Conservation (phyloP, 2,329 filamentous ascomycete species). For the Colletotrichum scovillei region DNA sequence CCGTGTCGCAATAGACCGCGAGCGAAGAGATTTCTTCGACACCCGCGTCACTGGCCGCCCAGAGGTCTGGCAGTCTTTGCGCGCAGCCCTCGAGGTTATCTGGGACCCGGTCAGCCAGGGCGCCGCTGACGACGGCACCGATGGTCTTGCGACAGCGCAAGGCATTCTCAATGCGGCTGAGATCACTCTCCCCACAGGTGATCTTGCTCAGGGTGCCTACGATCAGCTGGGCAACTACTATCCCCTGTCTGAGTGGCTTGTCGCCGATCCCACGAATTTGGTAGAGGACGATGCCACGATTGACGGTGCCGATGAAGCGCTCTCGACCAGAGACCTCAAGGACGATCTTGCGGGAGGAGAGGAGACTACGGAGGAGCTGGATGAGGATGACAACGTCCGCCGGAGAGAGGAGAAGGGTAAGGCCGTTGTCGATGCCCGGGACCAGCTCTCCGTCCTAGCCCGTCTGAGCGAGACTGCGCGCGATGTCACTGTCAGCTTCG, state of each 20-base stretch:
- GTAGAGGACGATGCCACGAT: conserved; percentile 61
- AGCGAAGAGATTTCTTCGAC: conserved; percentile 89
- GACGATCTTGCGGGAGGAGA: conserved; percentile 55
- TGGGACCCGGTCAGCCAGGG: conserved; percentile 64
- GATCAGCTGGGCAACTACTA: conserved; percentile 79
- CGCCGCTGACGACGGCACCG: conserved; percentile 48
- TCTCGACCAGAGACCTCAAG: conserved; percentile 37
- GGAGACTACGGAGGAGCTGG: conserved; percentile 40
- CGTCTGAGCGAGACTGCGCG: conserved; percentile 74
- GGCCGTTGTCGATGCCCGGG: conserved; percentile 61
- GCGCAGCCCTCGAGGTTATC: conserved; percentile 74
- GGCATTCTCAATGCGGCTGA: conserved; percentile 82
- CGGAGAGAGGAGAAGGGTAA: conserved; percentile 71
- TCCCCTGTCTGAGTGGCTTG: conserved; percentile 73
- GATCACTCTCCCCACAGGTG: conserved; percentile 78
- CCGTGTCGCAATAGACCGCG: conserved; percentile 72
- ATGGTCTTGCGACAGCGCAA: conserved; percentile 76
- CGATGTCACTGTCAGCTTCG: conserved; percentile 71
- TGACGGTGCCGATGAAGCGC: conserved; percentile 43
- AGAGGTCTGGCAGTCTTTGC: conserved; percentile 85
- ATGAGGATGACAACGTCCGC: conserved; percentile 50
- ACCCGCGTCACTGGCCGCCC: conserved; percentile 82
- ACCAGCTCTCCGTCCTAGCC: conserved; percentile 68
- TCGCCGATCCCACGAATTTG: conserved; percentile 72
- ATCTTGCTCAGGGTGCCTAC: conserved; percentile 78